Base-by-base conservation (phyloP, 208 protist species). In the Porcisia hertigi region DNA sequence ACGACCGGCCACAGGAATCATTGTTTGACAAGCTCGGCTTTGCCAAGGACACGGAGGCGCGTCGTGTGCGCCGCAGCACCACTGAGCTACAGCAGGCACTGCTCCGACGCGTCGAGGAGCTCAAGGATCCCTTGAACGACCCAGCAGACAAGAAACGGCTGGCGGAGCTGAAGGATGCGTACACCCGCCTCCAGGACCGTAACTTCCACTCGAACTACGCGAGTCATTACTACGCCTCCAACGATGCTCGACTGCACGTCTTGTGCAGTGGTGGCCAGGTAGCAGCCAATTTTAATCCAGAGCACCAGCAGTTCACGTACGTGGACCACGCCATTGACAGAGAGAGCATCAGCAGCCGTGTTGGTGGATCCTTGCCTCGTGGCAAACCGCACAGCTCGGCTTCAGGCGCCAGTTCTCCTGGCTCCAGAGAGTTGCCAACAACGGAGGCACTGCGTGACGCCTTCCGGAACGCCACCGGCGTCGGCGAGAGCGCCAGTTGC, bases 241-340 rank as follows among this genome's bases (percentile, higher is more conserved):
- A 90, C 57, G 93, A 97, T 63, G 90, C 90, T 39, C 72, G 63
- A 49, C 86, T 97, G 43, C 88, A 96, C 73, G 84, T 97, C 36
- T 79, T 90, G 49, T 81, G 86, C 57, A 90, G 96, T 43, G 91
- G 91, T 14, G 93, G 90, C 6, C 78, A 92, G 49, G 86, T 91
- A 14, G 83, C 82, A 5, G 93, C 91, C 18, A 94, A 94, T 81
- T 93, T 87, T 67, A 96, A 97, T 69, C 91, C 91, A 0, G 88
- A 94, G 79, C 90, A 94, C 66, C 93, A 86, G 64, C 71, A 72
- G 1, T 92, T 97, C 73, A 74, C 75, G 12, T 97, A 90, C 71
- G 69, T 92, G 3, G 86, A 97, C 64, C 91, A 94, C 74, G 75
- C 89, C 14, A 73, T 88, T 23, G 80, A 86, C 45, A 49, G 41